Percentiles rank a stretch among this genome's conserved stretches.
Evolutionary conservation across 345 rosid genomes (phyloP).

Genomic region (Syzygium aqueum): DNA sequence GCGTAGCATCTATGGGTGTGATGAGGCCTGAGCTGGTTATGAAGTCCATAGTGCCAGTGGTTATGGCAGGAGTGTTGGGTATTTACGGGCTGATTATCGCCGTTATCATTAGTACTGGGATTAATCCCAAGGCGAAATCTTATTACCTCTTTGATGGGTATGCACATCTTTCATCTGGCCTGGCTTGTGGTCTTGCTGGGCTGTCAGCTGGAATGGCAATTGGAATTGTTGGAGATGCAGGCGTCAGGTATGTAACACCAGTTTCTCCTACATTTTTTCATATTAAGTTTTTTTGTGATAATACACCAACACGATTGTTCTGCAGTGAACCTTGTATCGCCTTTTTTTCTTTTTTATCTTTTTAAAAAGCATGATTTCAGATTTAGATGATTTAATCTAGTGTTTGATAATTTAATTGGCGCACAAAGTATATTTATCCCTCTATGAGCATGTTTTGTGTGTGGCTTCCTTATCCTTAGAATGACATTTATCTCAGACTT

Average conservation of each 20-base stretch:
- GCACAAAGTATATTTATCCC: neutral
- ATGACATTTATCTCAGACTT: neutral
- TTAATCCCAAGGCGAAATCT: conserved; percentile 87
- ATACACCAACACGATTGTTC: neutral
- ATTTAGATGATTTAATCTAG: neutral
- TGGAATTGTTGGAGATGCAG: conserved; percentile 96
- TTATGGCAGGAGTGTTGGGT: conserved; percentile 99
- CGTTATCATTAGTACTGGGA: conserved; percentile 85
- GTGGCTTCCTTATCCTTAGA: neutral
- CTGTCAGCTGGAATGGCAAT: conserved; percentile 98
- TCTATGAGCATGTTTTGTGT: neutral
- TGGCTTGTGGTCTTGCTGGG: conserved; percentile 95
- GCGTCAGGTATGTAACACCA: conserved; percentile 54
- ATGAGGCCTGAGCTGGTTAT: conserved; percentile 96
- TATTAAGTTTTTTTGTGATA: neutral
- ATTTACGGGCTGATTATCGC: conserved; percentile 92
- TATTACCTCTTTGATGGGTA: conserved; percentile 91
- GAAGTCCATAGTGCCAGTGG: conserved; percentile 96
- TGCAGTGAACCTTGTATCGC: neutral
- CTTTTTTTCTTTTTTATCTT: neutral
- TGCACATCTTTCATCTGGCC: conserved; percentile 92
- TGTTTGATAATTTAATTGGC: neutral
- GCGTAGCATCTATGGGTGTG: conserved; percentile 93
- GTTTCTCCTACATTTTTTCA: neutral
- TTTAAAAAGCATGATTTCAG: neutral